Percentiles rank a stretch among this genome's conserved stretches.
These are phyloP conservation scores for Erigeron canadensis DNA, from an alignment of 129 eudicot genomes.

Conservation along the genomic window DNA sequence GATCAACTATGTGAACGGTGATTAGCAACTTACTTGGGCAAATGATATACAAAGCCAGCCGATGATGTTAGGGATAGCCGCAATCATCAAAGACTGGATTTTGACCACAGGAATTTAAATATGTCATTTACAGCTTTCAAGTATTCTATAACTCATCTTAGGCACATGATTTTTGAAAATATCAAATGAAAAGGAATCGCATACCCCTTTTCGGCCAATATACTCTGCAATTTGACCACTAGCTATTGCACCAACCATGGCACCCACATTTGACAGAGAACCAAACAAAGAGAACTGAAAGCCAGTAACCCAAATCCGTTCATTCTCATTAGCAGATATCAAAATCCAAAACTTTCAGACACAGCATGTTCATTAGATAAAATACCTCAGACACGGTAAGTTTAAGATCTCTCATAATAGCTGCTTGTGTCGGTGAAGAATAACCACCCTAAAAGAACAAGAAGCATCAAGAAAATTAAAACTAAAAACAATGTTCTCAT, in stretches of 20 bases:
- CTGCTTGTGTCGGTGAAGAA: conserved; percentile 81
- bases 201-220: conserved; percentile 96
- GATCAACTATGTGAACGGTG: not conserved
- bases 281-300: conserved; percentile 90
- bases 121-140: not conserved
- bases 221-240: conserved; percentile 98
- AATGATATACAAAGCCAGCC: conserved; percentile 46
- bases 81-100: conserved; percentile 46
- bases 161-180: too few relatives aligned
- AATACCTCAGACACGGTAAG: conserved; percentile 71
- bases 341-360: not conserved
- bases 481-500: not conserved
- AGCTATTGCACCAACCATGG: conserved; percentile 98
- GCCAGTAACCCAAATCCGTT: conserved; percentile 24
- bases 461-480: not conserved
- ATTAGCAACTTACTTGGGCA: conserved; percentile 36
- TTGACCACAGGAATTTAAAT: conserved; percentile 17
- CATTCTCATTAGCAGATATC: not conserved
- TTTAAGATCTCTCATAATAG: conserved; percentile 59
- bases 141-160: not conserved
- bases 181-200: not conserved
- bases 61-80: conserved; percentile 45
- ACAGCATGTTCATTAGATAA: not conserved
- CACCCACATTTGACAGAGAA: conserved; percentile 94
- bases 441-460: conserved; percentile 58